phyloP scores from a whole-genome alignment of 75 land plant species.

The Adiantum capillusveneris region DNA sequence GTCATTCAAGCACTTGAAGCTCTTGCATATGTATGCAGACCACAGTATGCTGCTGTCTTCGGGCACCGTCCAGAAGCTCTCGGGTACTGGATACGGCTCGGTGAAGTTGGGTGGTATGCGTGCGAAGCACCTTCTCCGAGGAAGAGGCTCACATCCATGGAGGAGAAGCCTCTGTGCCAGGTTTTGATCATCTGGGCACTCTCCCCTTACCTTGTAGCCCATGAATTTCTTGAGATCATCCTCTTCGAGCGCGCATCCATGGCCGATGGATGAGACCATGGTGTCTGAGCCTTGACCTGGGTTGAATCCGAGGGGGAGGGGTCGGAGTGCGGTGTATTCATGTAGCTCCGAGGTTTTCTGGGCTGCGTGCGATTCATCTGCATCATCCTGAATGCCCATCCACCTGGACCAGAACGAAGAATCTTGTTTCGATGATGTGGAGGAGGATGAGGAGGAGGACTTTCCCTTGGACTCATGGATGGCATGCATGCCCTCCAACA shows the following conservation, averaged over 20 bases:
- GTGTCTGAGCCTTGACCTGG: slow-evolving; percentile 12
- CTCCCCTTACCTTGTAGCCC: slow-evolving; percentile 27
- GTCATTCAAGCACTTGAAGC: slow-evolving; percentile 56
- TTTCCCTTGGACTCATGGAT: no score
- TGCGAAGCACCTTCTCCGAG: slow-evolving; percentile 66
- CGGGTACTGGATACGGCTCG: slow-evolving; percentile 55
- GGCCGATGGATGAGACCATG: slow-evolving; percentile 22
- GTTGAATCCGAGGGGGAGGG: slow-evolving; percentile 29
- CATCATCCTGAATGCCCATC: not conserved
- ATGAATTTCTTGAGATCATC: slow-evolving; percentile 14
- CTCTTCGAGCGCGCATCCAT: slow-evolving; percentile 19
- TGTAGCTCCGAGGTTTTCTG: slow-evolving; percentile 9
- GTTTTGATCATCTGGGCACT: slow-evolving; percentile 54
- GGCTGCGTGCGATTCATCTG: not conserved
- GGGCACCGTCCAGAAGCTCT: slow-evolving; percentile 51
- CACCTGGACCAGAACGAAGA: not conserved
- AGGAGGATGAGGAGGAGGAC: no score
- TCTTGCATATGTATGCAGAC: slow-evolving; percentile 65
- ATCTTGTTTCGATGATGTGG: not conserved
- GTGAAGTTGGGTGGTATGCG: slow-evolving; percentile 26
- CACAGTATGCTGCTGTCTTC: slow-evolving; percentile 55
- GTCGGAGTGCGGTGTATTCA: slow-evolving; percentile 6
- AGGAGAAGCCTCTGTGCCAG: slow-evolving; percentile 56
- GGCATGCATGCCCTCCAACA: no score
- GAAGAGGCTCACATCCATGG: slow-evolving; percentile 59